These are phyloP conservation scores for Lichtheimia ornata DNA, from an alignment of 371 early-diverging fungal genomes.

Conservation along the genomic window DNA sequence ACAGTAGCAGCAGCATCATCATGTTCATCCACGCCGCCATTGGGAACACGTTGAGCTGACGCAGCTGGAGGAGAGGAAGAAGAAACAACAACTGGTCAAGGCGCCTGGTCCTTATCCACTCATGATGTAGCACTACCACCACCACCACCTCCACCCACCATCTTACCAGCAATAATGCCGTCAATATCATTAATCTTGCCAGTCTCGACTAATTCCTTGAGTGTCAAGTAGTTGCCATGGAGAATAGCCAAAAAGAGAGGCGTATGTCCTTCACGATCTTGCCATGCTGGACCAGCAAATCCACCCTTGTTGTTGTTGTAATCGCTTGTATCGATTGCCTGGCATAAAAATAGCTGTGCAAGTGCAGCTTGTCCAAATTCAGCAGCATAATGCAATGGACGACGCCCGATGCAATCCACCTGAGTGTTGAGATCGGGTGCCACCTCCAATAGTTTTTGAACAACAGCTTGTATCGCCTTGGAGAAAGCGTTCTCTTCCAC, in stretches of 20 bases:
- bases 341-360: slow-evolving; percentile 42
- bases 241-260: slow-evolving; percentile 72
- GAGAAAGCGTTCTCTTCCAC: slow-evolving; percentile 3
- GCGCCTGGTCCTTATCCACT: too few relatives aligned
- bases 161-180: slow-evolving; percentile 33
- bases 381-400: slow-evolving; percentile 73
- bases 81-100: too few relatives aligned
- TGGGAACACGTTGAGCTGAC: not conserved
- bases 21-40: not conserved
- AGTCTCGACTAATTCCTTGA: slow-evolving; percentile 56
- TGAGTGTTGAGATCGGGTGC: slow-evolving; percentile 28
- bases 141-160: too few relatives aligned
- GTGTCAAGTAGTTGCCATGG: slow-evolving; percentile 57
- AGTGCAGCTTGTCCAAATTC: slow-evolving; percentile 53
- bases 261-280: slow-evolving; percentile 69
- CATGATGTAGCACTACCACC: not conserved
- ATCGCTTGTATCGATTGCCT: slow-evolving; percentile 46
- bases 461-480: not conserved
- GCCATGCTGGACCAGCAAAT: slow-evolving; percentile 54
- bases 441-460: slow-evolving; percentile 18
- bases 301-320: slow-evolving; percentile 29
- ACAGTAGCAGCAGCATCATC: slow-evolving; percentile 20
- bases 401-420: slow-evolving; percentile 64
- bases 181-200: slow-evolving; percentile 57
- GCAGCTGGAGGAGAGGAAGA: too few relatives aligned